Evolutionary conservation across 352 stramenopile species (phyloP), one percentile per base, ranked within the genome.

Genomic region (Elongisporangium senticosum): DNA sequence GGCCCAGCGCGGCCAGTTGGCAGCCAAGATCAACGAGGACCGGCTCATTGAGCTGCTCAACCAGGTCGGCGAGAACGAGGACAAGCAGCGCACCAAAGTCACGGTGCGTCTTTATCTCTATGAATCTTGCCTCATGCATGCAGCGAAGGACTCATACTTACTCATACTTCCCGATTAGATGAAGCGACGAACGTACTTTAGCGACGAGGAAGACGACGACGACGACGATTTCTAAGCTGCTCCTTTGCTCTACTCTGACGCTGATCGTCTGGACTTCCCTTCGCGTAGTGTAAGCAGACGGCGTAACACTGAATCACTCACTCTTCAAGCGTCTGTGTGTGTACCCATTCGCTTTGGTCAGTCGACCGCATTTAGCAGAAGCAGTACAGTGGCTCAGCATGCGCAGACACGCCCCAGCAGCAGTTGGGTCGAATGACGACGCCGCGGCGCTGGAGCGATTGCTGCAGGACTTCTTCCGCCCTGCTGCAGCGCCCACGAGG

Each of bases 81-180:
- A 95, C 64, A 92, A 93, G 59, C 72, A 90, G 65, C 83, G 83
- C 72, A 93, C 82, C 20, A 95, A 95, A 85, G 80, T 95, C 55
- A 93, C 83, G 83, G 82, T 91, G 74, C 53, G 72, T 49, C 21
- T 21, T 48, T 51, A 4, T 20, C 15, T 58, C n/a, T n/a, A n/a
- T n/a, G n/a, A n/a, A 23, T 22, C 8, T 17, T 26, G n/a, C 5
- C 11, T 4, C 4, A n/a, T 43, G 33, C 13, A 43, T 43, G 13
- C 33, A 43, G 33, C 33, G 7, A 39, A 13, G 1, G 28, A 62
- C 0, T 68, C 21, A 19, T 21, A 54, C 7, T 21, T 53, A 19
- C 39, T 57, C n/a, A n/a, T n/a, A n/a, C 43, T 17, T 60, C 19
- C 50, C 10, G 24, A 61, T 39, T 63, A 93, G 85, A 89, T 95